Conservation (phyloP, 1,139 yeast species). For the Protomyces pachydermus region DNA sequence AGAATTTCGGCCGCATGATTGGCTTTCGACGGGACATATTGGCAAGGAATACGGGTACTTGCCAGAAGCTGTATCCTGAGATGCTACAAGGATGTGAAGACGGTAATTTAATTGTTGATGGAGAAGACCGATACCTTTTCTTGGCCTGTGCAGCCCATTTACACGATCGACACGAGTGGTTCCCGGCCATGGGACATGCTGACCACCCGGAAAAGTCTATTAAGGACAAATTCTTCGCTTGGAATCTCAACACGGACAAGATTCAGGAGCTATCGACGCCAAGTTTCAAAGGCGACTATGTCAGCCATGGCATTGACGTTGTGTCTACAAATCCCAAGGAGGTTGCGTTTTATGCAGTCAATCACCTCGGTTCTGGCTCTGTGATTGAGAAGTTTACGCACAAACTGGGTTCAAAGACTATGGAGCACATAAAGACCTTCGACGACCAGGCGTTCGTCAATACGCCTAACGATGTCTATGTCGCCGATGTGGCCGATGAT, state of each 20-base stretch:
- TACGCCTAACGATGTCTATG: conserved; percentile 23
- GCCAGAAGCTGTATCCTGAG: conserved; percentile 9
- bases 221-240: conserved; percentile 21
- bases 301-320: conserved; percentile 22
- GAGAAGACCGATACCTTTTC: conserved; percentile 16
- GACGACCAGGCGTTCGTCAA: conserved; percentile 7
- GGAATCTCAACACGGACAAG: conserved; percentile 16
- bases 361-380: conserved; percentile 13
- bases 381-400: conserved; percentile 23
- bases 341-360: conserved; percentile 19
- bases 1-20: conserved; percentile 9
- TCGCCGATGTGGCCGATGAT: conserved; percentile 14
- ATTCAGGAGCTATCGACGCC: conserved; percentile 1
- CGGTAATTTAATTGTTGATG: conserved; percentile 18
- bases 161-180: conserved; percentile 20
- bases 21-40: conserved; percentile 9
- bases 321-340: conserved; percentile 4
- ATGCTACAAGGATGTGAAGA: conserved; percentile 19
- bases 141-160: conserved; percentile 13
- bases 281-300: conserved; percentile 1
- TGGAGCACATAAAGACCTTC: conserved; percentile 16
- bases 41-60: conserved; percentile 10
- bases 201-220: neutral
- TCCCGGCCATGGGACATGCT: conserved; percentile 21
- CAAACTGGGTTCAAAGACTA: conserved; percentile 6